Conservation (phyloP, 495 filamentous ascomycete genomes). For the Podospora australis region DNA sequence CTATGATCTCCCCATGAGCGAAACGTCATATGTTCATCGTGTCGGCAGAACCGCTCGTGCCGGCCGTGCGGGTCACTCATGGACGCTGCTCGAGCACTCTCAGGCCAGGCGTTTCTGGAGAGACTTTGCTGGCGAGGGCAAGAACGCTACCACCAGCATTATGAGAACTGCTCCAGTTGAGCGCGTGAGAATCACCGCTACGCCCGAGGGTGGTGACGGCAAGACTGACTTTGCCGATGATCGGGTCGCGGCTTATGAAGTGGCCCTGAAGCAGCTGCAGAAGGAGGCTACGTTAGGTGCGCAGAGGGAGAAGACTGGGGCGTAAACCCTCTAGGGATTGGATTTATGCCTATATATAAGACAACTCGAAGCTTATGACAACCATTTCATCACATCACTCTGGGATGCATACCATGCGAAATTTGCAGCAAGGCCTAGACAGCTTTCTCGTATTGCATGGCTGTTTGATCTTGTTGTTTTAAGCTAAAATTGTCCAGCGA, state of each 20-base stretch:
- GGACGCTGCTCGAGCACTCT: slow-evolving; percentile 68
- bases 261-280: slow-evolving; percentile 48
- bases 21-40: slow-evolving; percentile 83
- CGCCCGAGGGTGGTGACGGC: slow-evolving; percentile 1
- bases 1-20: slow-evolving; percentile 80
- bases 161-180: slow-evolving; percentile 20
- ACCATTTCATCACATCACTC: no score
- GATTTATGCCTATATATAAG: no score
- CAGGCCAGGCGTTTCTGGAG: slow-evolving; percentile 87
- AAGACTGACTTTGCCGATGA: slow-evolving; percentile 41
- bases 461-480: no score
- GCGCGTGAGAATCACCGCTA: slow-evolving; percentile 17
- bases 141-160: slow-evolving; percentile 20
- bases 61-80: slow-evolving; percentile 67
- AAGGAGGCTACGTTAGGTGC: slow-evolving; percentile 34
- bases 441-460: no score
- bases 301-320: background rate
- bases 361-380: no score
- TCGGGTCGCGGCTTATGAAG: slow-evolving; percentile 52
- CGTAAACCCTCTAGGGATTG: no score
- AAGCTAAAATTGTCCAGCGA: no score
- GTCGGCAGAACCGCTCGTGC: slow-evolving; percentile 89
- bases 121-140: slow-evolving; percentile 53
- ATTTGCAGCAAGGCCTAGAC: no score
- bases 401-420: no score